Evolutionary conservation across 306 rosid species (phyloP), one percentile per base, ranked within the genome.

Genomic region (Cotoneaster glaucophyllus): DNA sequence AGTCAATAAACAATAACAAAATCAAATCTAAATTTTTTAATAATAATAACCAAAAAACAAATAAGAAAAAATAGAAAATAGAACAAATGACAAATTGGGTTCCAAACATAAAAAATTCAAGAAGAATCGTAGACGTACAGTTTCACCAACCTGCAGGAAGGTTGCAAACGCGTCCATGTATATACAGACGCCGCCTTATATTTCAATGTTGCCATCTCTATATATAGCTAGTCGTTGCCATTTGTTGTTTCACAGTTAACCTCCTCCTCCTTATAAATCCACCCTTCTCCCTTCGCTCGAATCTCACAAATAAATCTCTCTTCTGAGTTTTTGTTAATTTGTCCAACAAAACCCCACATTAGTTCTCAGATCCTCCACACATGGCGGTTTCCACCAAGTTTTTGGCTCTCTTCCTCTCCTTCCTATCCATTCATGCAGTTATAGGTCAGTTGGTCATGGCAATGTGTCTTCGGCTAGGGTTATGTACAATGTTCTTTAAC

Each of bases 351-450:
- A 50, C 3, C 57, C 13, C 3, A 48, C 21, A 8, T 22, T 22
- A 22, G 21, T 29, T 32, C 65, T 5, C 64, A 52, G 34, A 45
- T 54, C 48, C 19, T 3, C 22, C 15, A 17, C 4, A 34, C 63
- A 90, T 90, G 96, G 88, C 89, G 43, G 26, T 76, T 78, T 80
- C 84, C 10, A 41, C 71, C 39, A 84, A 82, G 67, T 66, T 85
- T 12, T 17, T 87, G 79, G 81, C 64, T 79, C 75, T 91, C 57
- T 79, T 82, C 65, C 80, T 88, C 45, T 84, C 88, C 34, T 82
- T 86, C 58, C 84, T 88, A 66, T 78, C 82, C 82, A 67, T 88
- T 76, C 81, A 87, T 70, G 84, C 86, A 63, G 87, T 88, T 39
- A 74, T 87, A 26, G 96, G 93, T 91, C 0, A 48, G 54, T 48